A percentile compares a stretch with the other conserved stretches of the same genome.
Conservation (phyloP, 805 yeast genomes). For the Nakazawaea wyomingensis region DNA sequence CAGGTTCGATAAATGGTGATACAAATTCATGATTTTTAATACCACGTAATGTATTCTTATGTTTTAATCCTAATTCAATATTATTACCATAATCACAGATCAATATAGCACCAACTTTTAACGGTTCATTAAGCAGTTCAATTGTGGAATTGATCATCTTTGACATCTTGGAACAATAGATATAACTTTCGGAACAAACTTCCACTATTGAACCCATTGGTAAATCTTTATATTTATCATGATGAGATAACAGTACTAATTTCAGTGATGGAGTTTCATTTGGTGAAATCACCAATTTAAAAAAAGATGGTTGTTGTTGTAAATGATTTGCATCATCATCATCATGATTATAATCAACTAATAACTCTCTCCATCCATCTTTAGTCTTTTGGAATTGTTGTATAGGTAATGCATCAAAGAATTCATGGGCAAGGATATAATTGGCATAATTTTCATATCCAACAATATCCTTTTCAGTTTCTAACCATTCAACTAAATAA, state of each 20-base stretch:
- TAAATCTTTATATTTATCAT: constrained; percentile 45
- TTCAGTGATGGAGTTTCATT: constrained; percentile 55
- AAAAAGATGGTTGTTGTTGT: too few species aligned
- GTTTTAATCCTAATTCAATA: constrained; percentile 22
- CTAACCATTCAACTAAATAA: constrained; percentile 51
- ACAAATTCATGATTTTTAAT: constrained; percentile 69
- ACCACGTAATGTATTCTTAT: constrained; percentile 70
- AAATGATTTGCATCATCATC: constrained; percentile 14
- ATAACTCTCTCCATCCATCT: constrained; percentile 73
- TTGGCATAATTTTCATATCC: constrained; percentile 34
- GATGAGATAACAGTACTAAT: constrained; percentile 39
- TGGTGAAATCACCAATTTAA: constrained; percentile 54
- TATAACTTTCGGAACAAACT: constrained; percentile 68
- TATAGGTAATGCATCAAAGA: constrained; percentile 82
- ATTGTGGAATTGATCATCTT: constrained; percentile 31
- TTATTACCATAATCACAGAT: constrained; percentile 74
- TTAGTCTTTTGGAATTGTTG: constrained; percentile 57
- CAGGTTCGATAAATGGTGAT: constrained; percentile 70
- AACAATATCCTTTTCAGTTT: constrained; percentile 47
- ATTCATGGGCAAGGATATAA: constrained; percentile 77
- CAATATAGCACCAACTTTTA: constrained; percentile 54
- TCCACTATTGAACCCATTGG: constrained; percentile 60
- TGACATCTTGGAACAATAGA: constrained; percentile 49
- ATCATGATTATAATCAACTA: constrained; percentile 51
- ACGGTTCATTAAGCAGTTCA: constrained; percentile 17